These are phyloP conservation scores for Aspergillus phoenicis DNA, from an alignment of 2,329 filamentous ascomycete genomes.

Conservation along the genomic window DNA sequence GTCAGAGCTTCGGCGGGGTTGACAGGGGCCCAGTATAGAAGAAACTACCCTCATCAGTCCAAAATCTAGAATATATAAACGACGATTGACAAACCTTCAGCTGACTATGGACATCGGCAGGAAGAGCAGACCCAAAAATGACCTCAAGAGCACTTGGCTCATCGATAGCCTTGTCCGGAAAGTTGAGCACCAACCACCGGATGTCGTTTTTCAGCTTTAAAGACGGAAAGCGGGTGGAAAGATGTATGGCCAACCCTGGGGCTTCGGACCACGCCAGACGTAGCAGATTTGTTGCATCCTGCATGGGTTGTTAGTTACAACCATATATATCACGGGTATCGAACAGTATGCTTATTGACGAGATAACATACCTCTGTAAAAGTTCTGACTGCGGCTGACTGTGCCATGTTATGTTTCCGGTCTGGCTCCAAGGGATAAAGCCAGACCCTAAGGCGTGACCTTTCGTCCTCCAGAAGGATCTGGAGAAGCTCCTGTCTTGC, in stretches of 20 bases:
- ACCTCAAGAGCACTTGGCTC: slow-evolving; percentile 83
- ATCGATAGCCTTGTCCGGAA: slow-evolving; percentile 77
- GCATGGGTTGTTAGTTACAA: slow-evolving; percentile 18
- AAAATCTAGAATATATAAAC: neutral
- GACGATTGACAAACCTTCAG: slow-evolving; percentile 64
- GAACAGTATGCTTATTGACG: neutral
- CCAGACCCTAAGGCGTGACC: slow-evolving; percentile 84
- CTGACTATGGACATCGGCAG: slow-evolving; percentile 77
- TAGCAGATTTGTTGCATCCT: slow-evolving; percentile 67
- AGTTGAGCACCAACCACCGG: slow-evolving; percentile 76
- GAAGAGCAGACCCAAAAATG: slow-evolving; percentile 74
- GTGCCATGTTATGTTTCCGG: slow-evolving; percentile 54
- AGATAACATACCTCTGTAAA: slow-evolving; percentile 41
- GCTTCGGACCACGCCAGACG: slow-evolving; percentile 85
- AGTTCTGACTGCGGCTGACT: slow-evolving; percentile 46
- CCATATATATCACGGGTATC: neutral
- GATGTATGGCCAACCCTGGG: slow-evolving; percentile 82
- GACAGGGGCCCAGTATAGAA: slow-evolving; percentile 89
- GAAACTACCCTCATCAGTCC: slow-evolving; percentile 59
- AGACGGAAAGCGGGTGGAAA: slow-evolving; percentile 77
- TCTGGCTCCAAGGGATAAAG: slow-evolving; percentile 74
- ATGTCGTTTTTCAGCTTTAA: slow-evolving; percentile 73
- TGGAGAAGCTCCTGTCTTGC: slow-evolving; percentile 82
- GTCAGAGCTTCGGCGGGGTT: slow-evolving; percentile 93
- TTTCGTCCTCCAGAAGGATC: slow-evolving; percentile 80